Base-by-base conservation (phyloP, 2,329 filamentous ascomycete species). In the Neurospora sp. region DNA sequence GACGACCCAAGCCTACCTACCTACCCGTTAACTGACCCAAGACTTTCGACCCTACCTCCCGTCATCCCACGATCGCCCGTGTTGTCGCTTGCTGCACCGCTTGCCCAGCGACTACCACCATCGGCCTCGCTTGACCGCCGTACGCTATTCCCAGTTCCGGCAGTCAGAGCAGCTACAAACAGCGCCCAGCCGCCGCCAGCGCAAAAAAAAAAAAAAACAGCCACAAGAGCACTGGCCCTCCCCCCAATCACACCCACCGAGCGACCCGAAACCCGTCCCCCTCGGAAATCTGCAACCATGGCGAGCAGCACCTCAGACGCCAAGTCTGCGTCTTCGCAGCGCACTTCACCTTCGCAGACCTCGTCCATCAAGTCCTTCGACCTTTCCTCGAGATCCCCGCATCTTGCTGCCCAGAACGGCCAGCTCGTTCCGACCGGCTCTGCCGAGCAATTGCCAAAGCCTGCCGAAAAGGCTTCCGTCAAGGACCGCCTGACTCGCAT, bases 401-500 rank as follows among this genome's bases (percentile, higher is more conserved):
- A 78, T 62, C 72, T 81, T 52, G 76, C 74, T 69, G 79, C 80
- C 23, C 80, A 82, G 69, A 83, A 84, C 73, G 82, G 79, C 40
- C 71, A 73, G 12, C 69, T 72, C 69, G 69, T 70, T 28, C 71
- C 73, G 41, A 74, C 73, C 37, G 75, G 74, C 68, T 69, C 72
- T 66, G 70, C 70, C 67, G 81, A 83, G 40, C 75, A 75, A 69
- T 73, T 77, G 69, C 76, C 78, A 69, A 83, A 79, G 73, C 79
- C 79, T 69, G 74, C 80, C 70, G 87, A 89, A 75, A 88, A 87
- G 77, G 78, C 84, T 2, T 88, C 87, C 15, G 87, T 90, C 79
- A 90, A 89, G 77, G 87, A 88, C 76, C 85, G 87, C 66, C 78
- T 90, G 70, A 86, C 87, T 52, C 85, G 88, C 81, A 90, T 90